Percentiles rank a stretch among this genome's conserved stretches.
These are phyloP conservation scores for Vicia faba DNA, from an alignment of 306 rosid genomes.

Conservation along the genomic window DNA sequence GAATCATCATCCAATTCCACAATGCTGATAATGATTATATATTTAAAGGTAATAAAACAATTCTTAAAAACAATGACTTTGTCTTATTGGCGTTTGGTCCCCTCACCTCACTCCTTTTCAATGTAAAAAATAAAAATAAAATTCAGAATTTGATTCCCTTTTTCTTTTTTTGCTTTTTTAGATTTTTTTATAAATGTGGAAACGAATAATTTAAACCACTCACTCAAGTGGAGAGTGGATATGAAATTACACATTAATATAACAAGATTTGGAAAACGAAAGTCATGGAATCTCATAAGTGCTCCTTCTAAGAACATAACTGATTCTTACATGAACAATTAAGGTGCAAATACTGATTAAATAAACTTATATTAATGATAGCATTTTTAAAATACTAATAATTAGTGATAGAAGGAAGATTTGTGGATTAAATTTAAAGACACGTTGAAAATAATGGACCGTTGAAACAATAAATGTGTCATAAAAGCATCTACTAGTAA, in stretches of 20 bases:
- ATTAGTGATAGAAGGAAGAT: conserved; percentile 13
- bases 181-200: conserved; percentile 29
- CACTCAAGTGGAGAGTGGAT: conserved; percentile 46
- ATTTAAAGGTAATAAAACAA: conserved; percentile 44
- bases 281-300: conserved; percentile 44
- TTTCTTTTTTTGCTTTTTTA: conserved; percentile 29
- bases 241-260: conserved; percentile 42
- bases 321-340: conserved; percentile 46
- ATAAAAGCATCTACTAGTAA: not conserved
- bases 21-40: conserved; percentile 41
- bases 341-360: conserved; percentile 30
- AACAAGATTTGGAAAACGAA: conserved; percentile 40
- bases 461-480: not conserved
- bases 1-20: too few species aligned
- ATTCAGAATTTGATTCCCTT: conserved; percentile 55
- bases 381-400: conserved; percentile 1
- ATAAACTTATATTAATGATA: conserved; percentile 20
- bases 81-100: conserved; percentile 57
- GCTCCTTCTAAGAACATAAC: conserved; percentile 53
- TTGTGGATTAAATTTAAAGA: conserved; percentile 29
- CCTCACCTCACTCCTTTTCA: conserved; percentile 36
- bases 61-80: conserved; percentile 33
- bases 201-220: conserved; percentile 51
- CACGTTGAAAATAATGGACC: conserved; percentile 23
- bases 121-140: conserved; percentile 26